Evolutionary conservation across 805 yeast species (phyloP).

Genomic region (Zygoascus flipseniorum): DNA sequence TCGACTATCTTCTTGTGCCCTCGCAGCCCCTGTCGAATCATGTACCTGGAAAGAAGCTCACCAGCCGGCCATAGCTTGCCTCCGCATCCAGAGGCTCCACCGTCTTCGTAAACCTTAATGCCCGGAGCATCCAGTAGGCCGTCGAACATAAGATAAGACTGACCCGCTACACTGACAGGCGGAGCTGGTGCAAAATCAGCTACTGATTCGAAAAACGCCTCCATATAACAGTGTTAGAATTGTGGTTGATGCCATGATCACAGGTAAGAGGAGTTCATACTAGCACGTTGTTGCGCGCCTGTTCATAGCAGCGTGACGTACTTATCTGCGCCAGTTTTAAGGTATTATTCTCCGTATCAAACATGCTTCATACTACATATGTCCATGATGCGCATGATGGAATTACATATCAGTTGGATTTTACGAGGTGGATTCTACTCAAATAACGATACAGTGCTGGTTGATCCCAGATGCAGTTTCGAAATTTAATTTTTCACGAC

Average conservation of each 20-base stretch:
- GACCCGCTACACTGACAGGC: constrained; percentile 23
- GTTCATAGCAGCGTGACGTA: too few relatives aligned
- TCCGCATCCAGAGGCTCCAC: constrained; percentile 56
- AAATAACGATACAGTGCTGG: too few relatives aligned
- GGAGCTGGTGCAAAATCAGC: not conserved
- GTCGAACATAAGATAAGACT: constrained; percentile 32
- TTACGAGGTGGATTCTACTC: too few relatives aligned
- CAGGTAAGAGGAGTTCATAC: too few relatives aligned
- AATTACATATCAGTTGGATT: too few relatives aligned
- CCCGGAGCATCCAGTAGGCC: constrained; percentile 30
- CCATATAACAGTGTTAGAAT: not conserved
- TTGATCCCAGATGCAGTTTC: too few relatives aligned
- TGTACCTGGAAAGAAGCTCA: constrained; percentile 41
- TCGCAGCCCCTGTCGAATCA: constrained; percentile 24
- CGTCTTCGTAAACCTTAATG: constrained; percentile 42
- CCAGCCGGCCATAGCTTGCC: constrained; percentile 59
- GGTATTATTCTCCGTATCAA: too few relatives aligned
- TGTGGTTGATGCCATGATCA: not conserved
- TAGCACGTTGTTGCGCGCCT: too few relatives aligned
- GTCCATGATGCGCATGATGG: too few relatives aligned
- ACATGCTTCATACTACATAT: too few relatives aligned
- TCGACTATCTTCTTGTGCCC: constrained; percentile 34
- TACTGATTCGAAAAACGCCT: not conserved
- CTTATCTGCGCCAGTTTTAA: too few relatives aligned
- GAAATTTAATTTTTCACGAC: too few relatives aligned